A percentile compares a stretch with the other conserved stretches of the same genome.
Evolutionary conservation across 176 grass and related monocot genomes (phyloP).

Genomic region (Oryza meyeriana): DNA sequence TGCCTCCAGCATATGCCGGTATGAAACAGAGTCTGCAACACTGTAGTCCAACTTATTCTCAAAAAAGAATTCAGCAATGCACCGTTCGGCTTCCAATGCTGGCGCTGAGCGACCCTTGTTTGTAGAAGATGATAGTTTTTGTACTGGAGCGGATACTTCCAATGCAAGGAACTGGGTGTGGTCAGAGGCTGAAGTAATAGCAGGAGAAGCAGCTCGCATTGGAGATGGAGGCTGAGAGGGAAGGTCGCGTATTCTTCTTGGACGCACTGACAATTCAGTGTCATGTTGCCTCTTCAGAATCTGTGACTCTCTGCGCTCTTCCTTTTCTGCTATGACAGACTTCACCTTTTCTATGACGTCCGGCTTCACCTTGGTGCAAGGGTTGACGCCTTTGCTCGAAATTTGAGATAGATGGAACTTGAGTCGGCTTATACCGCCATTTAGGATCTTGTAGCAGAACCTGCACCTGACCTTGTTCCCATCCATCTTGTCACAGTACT

Average conservation of each 20-base stretch:
- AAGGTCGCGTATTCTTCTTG: conserved; percentile 23
- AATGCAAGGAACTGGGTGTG: conserved; percentile 21
- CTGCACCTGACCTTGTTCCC: conserved; percentile 94
- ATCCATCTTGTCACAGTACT: conserved; percentile 94
- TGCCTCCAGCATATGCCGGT: conserved; percentile 68
- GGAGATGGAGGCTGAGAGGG: conserved; percentile 40
- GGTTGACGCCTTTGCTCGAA: conserved; percentile 83
- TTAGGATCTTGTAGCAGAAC: conserved; percentile 83
- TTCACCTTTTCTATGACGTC: conserved; percentile 73
- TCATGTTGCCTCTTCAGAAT: conserved; percentile 58
- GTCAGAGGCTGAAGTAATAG: conserved; percentile 30
- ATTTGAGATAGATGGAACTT: conserved; percentile 92
- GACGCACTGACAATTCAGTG: conserved; percentile 30
- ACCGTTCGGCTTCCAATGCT: conserved; percentile 59
- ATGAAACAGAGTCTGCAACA: conserved; percentile 65
- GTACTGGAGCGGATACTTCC: conserved; percentile 13
- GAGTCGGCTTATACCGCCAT: conserved; percentile 90
- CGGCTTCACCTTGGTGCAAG: conserved; percentile 70
- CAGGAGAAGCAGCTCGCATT: conserved; percentile 21
- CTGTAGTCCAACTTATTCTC: conserved; percentile 89
- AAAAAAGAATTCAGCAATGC: conserved; percentile 95
- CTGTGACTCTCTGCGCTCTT: conserved; percentile 66
- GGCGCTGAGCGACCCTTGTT: conserved; percentile 12
- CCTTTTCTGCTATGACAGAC: conserved; percentile 78
- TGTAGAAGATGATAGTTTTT: not conserved